phyloP scores from a whole-genome alignment of 176 grass and related monocot genomes.

The Tuctoria greenei region DNA sequence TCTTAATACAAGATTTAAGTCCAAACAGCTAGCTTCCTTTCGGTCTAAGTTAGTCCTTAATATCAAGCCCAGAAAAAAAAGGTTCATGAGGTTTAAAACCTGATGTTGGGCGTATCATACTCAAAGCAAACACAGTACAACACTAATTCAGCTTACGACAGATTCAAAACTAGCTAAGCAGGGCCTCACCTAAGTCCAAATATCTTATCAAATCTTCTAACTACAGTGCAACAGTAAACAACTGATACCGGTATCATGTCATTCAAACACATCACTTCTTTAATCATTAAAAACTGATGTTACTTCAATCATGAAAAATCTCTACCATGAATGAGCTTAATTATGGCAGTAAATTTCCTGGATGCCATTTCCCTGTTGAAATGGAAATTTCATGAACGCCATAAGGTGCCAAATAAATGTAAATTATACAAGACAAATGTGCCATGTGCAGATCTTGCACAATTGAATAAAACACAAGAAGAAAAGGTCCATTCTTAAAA shows the following conservation, averaged over 20 bases:
- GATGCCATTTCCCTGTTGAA: not conserved
- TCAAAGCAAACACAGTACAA: not conserved
- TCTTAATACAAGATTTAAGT: not conserved
- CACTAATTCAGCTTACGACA: not conserved
- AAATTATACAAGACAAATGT: not conserved
- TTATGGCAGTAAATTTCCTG: not conserved
- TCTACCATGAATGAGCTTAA: not conserved
- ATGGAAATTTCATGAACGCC: not conserved
- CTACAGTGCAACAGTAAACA: not conserved
- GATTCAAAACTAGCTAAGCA: not conserved
- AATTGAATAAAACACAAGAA: not conserved
- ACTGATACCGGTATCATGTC: not conserved
- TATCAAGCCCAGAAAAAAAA: not conserved
- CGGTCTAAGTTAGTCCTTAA: not conserved
- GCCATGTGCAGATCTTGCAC: not conserved
- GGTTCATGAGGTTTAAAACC: not conserved
- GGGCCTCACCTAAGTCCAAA: not conserved
- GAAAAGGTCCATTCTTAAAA: constrained; percentile 1
- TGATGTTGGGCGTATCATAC: not conserved
- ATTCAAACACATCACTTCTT: not conserved
- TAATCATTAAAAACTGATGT: not conserved
- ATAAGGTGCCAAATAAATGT: not conserved
- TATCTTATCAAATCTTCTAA: constrained; percentile 3
- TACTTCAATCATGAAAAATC: not conserved
- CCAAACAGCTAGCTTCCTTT: not conserved